Conservation (phyloP, 352 stramenopile species). For the Pythium aristosporum region DNA sequence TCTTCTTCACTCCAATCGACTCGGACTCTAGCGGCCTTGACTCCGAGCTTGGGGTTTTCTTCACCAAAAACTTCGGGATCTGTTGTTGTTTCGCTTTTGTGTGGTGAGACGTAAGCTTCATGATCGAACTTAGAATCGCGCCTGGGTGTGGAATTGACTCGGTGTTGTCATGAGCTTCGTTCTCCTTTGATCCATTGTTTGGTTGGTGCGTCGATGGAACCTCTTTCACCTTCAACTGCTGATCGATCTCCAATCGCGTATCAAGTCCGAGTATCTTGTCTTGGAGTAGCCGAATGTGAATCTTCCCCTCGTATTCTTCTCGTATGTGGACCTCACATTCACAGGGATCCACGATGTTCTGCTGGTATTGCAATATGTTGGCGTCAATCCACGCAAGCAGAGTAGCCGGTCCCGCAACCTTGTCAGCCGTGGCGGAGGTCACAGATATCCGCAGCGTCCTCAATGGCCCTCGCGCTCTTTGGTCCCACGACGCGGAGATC, state of each 20-base stretch:
- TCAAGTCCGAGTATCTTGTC: constrained; percentile 30
- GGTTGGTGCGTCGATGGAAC: not conserved
- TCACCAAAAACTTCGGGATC: constrained; percentile 19
- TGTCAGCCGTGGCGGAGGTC: not conserved
- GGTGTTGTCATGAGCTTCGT: not conserved
- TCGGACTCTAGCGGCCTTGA: too few species aligned
- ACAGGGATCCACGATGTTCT: constrained; percentile 1
- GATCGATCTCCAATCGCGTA: constrained; percentile 23
- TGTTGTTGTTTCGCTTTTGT: constrained; percentile 22
- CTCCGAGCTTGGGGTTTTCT: constrained; percentile 5
- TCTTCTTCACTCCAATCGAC: not conserved
- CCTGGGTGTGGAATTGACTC: not conserved
- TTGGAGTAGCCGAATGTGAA: constrained; percentile 32
- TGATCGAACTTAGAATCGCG: constrained; percentile 22
- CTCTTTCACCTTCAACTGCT: not conserved
- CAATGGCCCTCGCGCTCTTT: not conserved
- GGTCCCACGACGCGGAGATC: constrained; percentile 6
- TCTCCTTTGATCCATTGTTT: not conserved
- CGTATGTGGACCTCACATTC: not conserved
- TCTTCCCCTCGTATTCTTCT: constrained; percentile 3
- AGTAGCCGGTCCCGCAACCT: not conserved
- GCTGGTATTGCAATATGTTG: constrained; percentile 24
- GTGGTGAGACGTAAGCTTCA: constrained; percentile 13
- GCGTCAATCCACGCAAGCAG: constrained; percentile 9
- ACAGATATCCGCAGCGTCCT: constrained; percentile 12